Conservation (phyloP, 2,329 filamentous ascomycete genomes). For the Myriosclerotinia curreyana region DNA sequence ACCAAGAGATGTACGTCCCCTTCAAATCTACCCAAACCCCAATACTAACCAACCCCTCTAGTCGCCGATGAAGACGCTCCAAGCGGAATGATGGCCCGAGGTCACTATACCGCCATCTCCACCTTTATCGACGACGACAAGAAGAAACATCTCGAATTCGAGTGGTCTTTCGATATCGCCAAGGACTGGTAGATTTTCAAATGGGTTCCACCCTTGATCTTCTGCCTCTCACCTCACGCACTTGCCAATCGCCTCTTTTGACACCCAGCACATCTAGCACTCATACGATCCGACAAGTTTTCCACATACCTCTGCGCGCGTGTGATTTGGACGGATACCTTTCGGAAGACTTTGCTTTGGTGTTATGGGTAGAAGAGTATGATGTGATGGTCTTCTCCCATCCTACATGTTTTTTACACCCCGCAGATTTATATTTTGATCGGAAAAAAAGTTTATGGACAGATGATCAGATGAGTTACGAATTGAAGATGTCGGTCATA, state of each 20-base stretch:
- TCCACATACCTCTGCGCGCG: not conserved
- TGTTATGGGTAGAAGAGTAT: not conserved
- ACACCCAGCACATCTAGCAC: not conserved
- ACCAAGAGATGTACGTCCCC: slow-evolving; percentile 80
- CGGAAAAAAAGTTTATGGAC: slow-evolving; percentile 15
- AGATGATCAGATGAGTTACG: slow-evolving; percentile 12
- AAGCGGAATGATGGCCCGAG: slow-evolving; percentile 82
- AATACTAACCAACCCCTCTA: slow-evolving; percentile 40
- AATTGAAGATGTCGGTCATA: slow-evolving; percentile 4
- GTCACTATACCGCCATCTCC: slow-evolving; percentile 84
- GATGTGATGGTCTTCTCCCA: not conserved
- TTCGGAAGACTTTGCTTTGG: not conserved
- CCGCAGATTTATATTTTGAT: slow-evolving; percentile 3
- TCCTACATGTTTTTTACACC: not conserved
- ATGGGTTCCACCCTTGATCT: not conserved
- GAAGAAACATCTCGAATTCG: slow-evolving; percentile 83
- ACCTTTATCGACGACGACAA: slow-evolving; percentile 96
- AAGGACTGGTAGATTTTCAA: slow-evolving; percentile 75
- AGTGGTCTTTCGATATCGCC: slow-evolving; percentile 94
- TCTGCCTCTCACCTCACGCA: not conserved
- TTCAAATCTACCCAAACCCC: not conserved
- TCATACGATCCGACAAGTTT: slow-evolving; percentile 3
- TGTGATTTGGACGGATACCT: not conserved
- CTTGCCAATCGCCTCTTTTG: not conserved
- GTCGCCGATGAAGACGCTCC: slow-evolving; percentile 92